A percentile compares a stretch with the other conserved stretches of the same genome.
Evolutionary conservation across 495 filamentous ascomycete species (phyloP).

Genomic region (Choiromyces venosus): DNA sequence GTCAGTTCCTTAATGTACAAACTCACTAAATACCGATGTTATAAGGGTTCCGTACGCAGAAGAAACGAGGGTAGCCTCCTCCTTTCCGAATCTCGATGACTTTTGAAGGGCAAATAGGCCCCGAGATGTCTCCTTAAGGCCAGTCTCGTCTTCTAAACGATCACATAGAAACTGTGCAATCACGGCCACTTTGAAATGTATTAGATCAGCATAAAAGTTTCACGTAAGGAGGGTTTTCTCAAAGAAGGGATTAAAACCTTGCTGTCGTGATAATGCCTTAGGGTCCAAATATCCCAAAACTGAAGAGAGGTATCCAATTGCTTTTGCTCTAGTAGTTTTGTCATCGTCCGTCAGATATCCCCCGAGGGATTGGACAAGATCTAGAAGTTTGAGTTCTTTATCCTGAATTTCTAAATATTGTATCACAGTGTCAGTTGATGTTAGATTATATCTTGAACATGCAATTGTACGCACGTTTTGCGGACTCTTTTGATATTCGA

Average conservation of each 20-base stretch:
- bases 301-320: constrained; percentile 62
- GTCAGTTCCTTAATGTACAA: not conserved
- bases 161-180: constrained; percentile 57
- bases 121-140: constrained; percentile 33
- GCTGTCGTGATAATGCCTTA: constrained; percentile 60
- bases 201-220: not conserved
- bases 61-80: constrained; percentile 47
- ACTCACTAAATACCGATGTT: not conserved
- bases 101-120: constrained; percentile 50
- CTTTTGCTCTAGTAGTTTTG: constrained; percentile 57
- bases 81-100: constrained; percentile 52
- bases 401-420: constrained; percentile 53
- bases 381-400: constrained; percentile 59
- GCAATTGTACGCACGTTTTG: constrained; percentile 46
- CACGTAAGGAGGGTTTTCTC: not conserved
- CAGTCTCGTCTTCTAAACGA: constrained; percentile 55
- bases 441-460: not conserved
- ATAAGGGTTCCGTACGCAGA: constrained; percentile 21
- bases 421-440: not conserved
- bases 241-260: constrained; percentile 41
- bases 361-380: constrained; percentile 61
- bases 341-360: constrained; percentile 71
- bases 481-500: constrained; percentile 54
- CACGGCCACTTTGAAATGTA: constrained; percentile 47
- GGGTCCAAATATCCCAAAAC: constrained; percentile 56